Base-by-base conservation (phyloP, 176 grass and related monocot species). In the Alloteropsis semialata region DNA sequence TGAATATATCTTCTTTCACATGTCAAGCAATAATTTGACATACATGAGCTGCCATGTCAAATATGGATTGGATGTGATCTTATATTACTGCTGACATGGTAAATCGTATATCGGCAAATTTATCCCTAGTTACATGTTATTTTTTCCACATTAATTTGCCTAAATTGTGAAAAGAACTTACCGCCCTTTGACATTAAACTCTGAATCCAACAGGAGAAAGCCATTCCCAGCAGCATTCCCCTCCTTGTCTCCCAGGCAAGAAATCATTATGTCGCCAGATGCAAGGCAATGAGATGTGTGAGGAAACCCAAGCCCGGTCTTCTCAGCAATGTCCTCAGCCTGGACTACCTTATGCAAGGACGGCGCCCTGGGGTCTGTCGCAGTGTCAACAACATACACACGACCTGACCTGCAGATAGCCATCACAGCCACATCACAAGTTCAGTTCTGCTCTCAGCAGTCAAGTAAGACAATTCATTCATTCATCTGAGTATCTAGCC, bases 111-210 rank as follows among this genome's bases (percentile, higher is more conserved):
- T 30, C 32, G 67, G 62, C 21, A 9, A 54, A 54, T 22, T 68
- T n/a, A 19, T 18, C 8, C 15, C 1, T 12, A 54, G 54, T 32
- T 45, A 6, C 28, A 39, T 39, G 37, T 0, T 59, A 74, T 30
- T 10, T 27, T n/a, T 49, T 33, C 59, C 14, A 61, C 24, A n/a
- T 9, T 7, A 71, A 64, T 64, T 21, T 43, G 45, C 22, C 6
- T 39, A 45, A 32, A 3, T 37, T 56, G 53, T 84, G 50, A 55
- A 59, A 82, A 65, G 17, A 48, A 79, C 76, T 71, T 77, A 95
- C 96, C 91, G 94, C n/a, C 93, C 93, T 91, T 98, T 96, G 55
- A 98, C 89, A 24, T 98, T 98, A 39, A 98, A 98, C 11, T 98
- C 91, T 10, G 96, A 98, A 92, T 98, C 96, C 78, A 98, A 67